Base-by-base conservation (phyloP, 352 stramenopile species). In the Globisporangium okanoganense region DNA sequence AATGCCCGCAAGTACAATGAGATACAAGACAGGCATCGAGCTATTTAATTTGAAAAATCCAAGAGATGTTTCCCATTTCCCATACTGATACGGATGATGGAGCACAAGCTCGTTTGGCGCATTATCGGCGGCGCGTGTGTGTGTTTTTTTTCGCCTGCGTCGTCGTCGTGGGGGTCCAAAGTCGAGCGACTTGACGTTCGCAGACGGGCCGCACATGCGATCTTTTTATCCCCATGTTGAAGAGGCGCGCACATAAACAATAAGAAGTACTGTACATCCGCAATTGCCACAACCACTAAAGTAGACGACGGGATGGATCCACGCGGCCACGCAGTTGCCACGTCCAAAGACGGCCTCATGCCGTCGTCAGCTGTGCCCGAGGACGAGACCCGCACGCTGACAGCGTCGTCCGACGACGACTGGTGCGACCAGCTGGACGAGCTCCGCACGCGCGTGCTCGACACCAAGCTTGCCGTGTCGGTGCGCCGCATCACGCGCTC, bases 401-500 rank as follows among this genome's bases (percentile, higher is more conserved):
- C 48, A 13, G 10, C 48, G 8, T 16, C 22, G 33, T 53, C 47
- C 25, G 48, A 40, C 16, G 27, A 55, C 25, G 48, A 54, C 14
- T 54, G 64, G n/a, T 55, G 12, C 16, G 43, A 43, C 51, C 47
- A 61, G 1, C 8, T 16, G 4, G 18, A 44, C 29, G 18, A 35
- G 33, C 20, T 33, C 25, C 31, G 10, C 2, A 24, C 8, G 3
- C 56, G 24, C 38, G 70, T 89, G 47, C 64, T 88, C 20, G 75
- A 87, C 56, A 45, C 68, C 38, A 64, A 72, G 51, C 64, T 89
- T 38, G 69, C 69, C 4, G 56, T 67, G 1, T 56, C 67, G 6
- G 72, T 91, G 18, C 75, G 79, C 2, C 70, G 71, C 36, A 59
- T 70, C 12, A 73, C 78, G 20, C 64, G 63, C 1, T 75, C 76